These are phyloP conservation scores for Pisolithus tinctorius DNA, from an alignment of 768 basidiomycete species.

Conservation along the genomic window DNA sequence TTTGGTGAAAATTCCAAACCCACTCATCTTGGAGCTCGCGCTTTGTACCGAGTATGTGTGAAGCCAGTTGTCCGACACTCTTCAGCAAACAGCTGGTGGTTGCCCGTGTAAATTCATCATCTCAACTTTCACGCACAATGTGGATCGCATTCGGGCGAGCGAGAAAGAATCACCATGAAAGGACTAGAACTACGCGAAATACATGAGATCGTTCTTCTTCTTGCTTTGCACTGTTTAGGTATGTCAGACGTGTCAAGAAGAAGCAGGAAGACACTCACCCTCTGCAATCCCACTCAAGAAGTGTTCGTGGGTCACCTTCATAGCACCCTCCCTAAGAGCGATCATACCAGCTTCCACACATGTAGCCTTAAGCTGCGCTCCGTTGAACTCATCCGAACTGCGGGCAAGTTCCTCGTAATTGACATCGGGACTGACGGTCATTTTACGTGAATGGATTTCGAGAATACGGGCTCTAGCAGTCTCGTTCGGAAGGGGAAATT, in stretches of 20 bases:
- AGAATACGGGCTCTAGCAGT: constrained; percentile 94
- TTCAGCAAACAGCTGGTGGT: too few relatives aligned
- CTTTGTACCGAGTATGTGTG: too few relatives aligned
- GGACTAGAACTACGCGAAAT: constrained; percentile 63
- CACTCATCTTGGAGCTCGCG: too few relatives aligned
- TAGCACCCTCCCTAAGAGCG: constrained; percentile 87
- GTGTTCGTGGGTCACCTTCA: constrained; percentile 87
- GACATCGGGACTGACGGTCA: constrained; percentile 81
- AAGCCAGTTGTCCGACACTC: too few relatives aligned
- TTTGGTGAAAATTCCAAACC: too few relatives aligned
- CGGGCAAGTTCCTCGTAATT: constrained; percentile 96
- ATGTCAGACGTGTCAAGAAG: constrained; percentile 16
- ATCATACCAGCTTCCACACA: constrained; percentile 99
- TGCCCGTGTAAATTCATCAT: too few relatives aligned
- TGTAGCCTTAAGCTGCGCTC: constrained; percentile 93
- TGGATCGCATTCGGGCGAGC: background rate
- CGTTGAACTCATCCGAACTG: constrained; percentile 98
- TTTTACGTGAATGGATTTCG: constrained; percentile 95
- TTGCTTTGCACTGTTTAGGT: constrained; percentile 82
- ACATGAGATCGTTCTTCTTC: constrained; percentile 98
- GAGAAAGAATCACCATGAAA: background rate
- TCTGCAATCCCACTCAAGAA: constrained; percentile 90
- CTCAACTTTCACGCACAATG: background rate
- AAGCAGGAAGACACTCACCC: constrained; percentile 39
- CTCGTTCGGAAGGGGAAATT: constrained; percentile 96